Conservation (phyloP, 2,329 filamentous ascomycete species). For the Clonostachys rosea region DNA sequence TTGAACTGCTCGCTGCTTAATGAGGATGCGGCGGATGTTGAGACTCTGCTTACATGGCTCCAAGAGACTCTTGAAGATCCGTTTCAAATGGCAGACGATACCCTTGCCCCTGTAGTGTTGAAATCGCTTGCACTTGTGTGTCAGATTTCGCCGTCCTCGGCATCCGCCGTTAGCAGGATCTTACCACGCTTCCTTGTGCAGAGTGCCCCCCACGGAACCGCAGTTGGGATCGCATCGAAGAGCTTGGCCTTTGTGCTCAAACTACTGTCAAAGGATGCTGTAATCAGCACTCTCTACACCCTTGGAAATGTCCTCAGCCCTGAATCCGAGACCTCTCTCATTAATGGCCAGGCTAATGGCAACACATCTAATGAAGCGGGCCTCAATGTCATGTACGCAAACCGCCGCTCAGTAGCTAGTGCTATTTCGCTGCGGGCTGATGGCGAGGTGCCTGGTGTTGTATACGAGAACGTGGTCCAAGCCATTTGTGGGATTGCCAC, state of each 20-base stretch:
- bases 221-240: slow-evolving; percentile 73
- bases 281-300: slow-evolving; percentile 93
- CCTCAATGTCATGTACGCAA: slow-evolving; percentile 40
- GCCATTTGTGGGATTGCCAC: slow-evolving; percentile 88
- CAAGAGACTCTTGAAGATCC: slow-evolving; percentile 76
- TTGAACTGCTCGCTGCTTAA: slow-evolving; percentile 82
- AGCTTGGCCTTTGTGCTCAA: slow-evolving; percentile 79
- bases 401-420: slow-evolving; percentile 62
- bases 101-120: slow-evolving; percentile 72
- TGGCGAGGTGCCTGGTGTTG: slow-evolving; percentile 69
- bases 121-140: slow-evolving; percentile 80
- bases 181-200: slow-evolving; percentile 87
- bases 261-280: slow-evolving; percentile 81
- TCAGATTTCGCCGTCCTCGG: slow-evolving; percentile 66
- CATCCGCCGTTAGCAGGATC: slow-evolving; percentile 71
- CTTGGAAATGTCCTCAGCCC: slow-evolving; percentile 93
- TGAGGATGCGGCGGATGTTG: slow-evolving; percentile 74
- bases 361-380: slow-evolving; percentile 31
- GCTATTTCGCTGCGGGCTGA: slow-evolving; percentile 72
- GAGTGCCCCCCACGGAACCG: slow-evolving; percentile 63
- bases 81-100: slow-evolving; percentile 75
- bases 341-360: slow-evolving; percentile 45
- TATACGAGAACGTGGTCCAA: slow-evolving; percentile 88
- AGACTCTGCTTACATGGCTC: slow-evolving; percentile 78
- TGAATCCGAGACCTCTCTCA: slow-evolving; percentile 48